These are phyloP conservation scores for Entonaema liquescens DNA, from an alignment of 495 filamentous ascomycete species.

Conservation along the genomic window DNA sequence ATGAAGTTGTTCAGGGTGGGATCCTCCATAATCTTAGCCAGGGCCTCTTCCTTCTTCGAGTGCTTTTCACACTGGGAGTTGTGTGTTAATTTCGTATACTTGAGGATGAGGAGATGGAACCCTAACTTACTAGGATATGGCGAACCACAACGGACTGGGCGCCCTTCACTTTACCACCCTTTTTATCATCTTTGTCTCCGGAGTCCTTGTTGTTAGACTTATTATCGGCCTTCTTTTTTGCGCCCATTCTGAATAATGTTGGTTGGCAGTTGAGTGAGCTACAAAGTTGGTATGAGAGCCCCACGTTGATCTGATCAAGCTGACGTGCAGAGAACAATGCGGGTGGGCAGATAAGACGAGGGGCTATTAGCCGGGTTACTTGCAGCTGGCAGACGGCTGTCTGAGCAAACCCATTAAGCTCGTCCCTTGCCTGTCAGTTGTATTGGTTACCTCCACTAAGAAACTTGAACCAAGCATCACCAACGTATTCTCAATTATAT, in stretches of 20 bases:
- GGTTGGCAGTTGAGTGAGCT: slow-evolving; percentile 23
- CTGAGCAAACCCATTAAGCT: not conserved
- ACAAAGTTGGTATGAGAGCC: slow-evolving; percentile 12
- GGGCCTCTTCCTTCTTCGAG: slow-evolving; percentile 85
- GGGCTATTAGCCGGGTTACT: not conserved
- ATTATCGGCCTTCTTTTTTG: slow-evolving; percentile 46
- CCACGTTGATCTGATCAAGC: slow-evolving; percentile 22
- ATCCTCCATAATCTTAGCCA: slow-evolving; percentile 75
- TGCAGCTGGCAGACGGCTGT: not conserved
- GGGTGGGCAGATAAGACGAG: slow-evolving; percentile 3
- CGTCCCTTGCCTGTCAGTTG: not conserved
- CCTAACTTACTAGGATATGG: slow-evolving; percentile 77
- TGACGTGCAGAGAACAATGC: slow-evolving; percentile 7
- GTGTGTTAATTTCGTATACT: slow-evolving; percentile 9
- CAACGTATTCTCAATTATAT: not conserved
- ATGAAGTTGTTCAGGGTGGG: slow-evolving; percentile 76
- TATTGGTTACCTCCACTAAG: no score
- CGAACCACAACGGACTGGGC: slow-evolving; percentile 84
- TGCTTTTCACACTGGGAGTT: slow-evolving; percentile 86
- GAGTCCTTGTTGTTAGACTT: slow-evolving; percentile 58
- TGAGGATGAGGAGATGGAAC: not conserved
- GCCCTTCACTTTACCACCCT: slow-evolving; percentile 68
- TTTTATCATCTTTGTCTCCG: slow-evolving; percentile 57
- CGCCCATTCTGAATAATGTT: slow-evolving; percentile 27
- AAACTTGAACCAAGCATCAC: no score